Conservation (phyloP, 1,284 basidiomycete genomes). For the Schizopora paradoxa region DNA sequence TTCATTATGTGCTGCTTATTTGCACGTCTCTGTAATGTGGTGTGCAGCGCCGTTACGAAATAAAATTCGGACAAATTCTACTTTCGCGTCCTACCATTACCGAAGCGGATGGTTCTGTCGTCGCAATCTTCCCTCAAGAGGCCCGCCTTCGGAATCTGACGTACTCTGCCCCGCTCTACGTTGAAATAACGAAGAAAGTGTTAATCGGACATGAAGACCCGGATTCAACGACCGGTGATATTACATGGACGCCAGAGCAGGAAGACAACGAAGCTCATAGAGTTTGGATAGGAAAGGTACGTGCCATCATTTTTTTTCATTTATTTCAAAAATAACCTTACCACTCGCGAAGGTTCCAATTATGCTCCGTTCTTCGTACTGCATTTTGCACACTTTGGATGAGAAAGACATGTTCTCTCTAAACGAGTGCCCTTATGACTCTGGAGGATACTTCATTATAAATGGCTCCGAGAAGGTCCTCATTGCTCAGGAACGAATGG, state of each 20-base stretch:
- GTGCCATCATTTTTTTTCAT: slow-evolving; percentile 24
- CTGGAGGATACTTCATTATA: slow-evolving; percentile 99
- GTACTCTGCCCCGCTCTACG: slow-evolving; percentile 94
- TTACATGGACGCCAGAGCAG: slow-evolving; percentile 76
- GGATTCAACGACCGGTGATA: slow-evolving; percentile 77
- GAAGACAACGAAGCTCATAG: slow-evolving; percentile 74
- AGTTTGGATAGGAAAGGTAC: slow-evolving; percentile 94
- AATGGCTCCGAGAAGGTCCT: slow-evolving; percentile 99
- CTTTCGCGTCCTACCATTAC: slow-evolving; percentile 92
- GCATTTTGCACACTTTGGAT: slow-evolving; percentile 77
- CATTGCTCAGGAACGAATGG: slow-evolving; percentile 99
- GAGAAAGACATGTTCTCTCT: slow-evolving; percentile 84
- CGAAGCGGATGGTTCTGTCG: slow-evolving; percentile 92
- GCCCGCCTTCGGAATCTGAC: slow-evolving; percentile 92
- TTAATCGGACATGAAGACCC: slow-evolving; percentile 77
- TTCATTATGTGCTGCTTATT: not conserved
- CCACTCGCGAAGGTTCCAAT: slow-evolving; percentile 98
- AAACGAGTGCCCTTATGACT: slow-evolving; percentile 98
- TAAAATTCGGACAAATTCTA: slow-evolving; percentile 97
- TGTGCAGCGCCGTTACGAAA: slow-evolving; percentile 87
- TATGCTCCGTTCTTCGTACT: slow-evolving; percentile 96
- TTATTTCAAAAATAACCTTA: slow-evolving; percentile 13
- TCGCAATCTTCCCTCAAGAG: slow-evolving; percentile 96
- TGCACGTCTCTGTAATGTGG: slow-evolving; percentile 3
- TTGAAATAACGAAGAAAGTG: slow-evolving; percentile 91